Percentiles rank a stretch among this genome's conserved stretches.
Conservation (phyloP, 139 green algal genomes). For the Ettlia oleoabundans region DNA sequence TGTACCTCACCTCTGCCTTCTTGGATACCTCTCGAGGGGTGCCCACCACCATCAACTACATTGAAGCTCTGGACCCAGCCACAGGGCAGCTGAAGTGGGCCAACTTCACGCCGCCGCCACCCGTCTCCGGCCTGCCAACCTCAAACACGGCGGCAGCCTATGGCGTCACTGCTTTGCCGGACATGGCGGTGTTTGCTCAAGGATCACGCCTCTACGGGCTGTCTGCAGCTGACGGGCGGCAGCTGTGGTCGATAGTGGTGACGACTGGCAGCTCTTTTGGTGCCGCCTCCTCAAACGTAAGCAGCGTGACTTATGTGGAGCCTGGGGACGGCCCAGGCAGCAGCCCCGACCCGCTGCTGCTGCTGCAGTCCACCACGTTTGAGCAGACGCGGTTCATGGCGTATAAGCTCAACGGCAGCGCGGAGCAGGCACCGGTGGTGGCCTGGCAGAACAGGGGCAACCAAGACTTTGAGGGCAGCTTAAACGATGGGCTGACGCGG, state of each 20-base stretch:
- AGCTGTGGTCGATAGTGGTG: constrained; percentile 19
- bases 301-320: constrained; percentile 13
- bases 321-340: background rate
- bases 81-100: constrained; percentile 4
- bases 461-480: constrained; percentile 17
- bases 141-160: background rate
- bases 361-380: constrained; percentile 5
- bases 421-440: background rate
- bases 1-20: constrained; percentile 32
- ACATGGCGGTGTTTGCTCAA: constrained; percentile 14
- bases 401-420: constrained; percentile 8
- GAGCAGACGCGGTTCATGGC: constrained; percentile 20
- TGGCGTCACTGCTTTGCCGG: constrained; percentile 16
- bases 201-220: constrained; percentile 3
- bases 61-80: constrained; percentile 13
- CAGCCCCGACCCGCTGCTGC: background rate
- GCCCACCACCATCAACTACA: background rate
- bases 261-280: background rate
- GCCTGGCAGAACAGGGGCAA: constrained; percentile 16
- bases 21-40: constrained; percentile 5
- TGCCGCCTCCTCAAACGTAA: background rate
- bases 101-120: constrained; percentile 18
- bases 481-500: background rate
- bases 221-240: background rate
- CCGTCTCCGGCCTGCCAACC: background rate